Conservation (phyloP, 2,329 filamentous ascomycete species). For the Magnaporthiopsis incrustans region DNA sequence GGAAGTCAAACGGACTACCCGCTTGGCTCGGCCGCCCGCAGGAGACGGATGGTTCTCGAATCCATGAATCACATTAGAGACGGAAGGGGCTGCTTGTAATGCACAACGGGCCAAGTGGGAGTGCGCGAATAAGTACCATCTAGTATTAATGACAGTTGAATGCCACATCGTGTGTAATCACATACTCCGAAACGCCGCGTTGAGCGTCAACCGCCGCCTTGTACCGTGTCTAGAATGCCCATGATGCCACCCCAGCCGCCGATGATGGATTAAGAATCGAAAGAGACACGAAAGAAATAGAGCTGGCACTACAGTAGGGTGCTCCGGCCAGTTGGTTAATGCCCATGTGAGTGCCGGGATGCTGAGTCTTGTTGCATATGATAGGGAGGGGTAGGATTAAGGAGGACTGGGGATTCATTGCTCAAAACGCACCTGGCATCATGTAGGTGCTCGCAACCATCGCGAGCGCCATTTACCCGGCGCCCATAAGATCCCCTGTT, state of each 20-base stretch:
- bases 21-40: background rate
- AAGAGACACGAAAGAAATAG: background rate
- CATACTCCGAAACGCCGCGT: background rate
- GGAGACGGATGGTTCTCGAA: background rate
- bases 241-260: background rate
- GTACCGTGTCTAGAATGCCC: background rate
- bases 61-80: too few relatives aligned
- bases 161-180: background rate
- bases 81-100: background rate
- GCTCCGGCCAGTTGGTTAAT: background rate
- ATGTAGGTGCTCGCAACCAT: background rate
- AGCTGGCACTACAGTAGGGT: background rate
- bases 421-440: background rate
- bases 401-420: background rate
- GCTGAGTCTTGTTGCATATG: background rate
- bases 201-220: background rate
- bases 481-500: background rate
- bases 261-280: background rate
- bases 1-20: background rate
- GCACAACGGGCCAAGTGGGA: background rate
- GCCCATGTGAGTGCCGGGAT: background rate
- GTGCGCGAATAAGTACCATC: background rate
- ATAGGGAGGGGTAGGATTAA: background rate
- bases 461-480: background rate
- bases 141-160: constrained; percentile 2